These are phyloP conservation scores for Aspergillus sergii DNA, from an alignment of 2,329 filamentous ascomycete genomes.

Conservation along the genomic window DNA sequence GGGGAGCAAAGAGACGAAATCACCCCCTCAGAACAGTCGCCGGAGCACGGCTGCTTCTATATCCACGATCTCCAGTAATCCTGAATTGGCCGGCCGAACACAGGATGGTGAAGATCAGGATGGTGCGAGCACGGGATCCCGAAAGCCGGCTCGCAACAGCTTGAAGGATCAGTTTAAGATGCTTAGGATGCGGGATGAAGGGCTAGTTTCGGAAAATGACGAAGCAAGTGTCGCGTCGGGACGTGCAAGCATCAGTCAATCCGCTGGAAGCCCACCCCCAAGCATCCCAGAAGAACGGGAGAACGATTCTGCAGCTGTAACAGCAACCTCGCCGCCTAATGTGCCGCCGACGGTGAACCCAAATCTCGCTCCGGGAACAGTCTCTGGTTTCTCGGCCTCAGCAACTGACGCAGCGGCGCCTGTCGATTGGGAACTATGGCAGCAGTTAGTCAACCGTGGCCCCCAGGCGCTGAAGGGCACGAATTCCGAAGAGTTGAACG, in stretches of 20 bases:
- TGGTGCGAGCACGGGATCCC: slow-evolving; percentile 43
- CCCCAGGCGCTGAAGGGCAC: slow-evolving; percentile 84
- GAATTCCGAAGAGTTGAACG: slow-evolving; percentile 85
- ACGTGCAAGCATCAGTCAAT: slow-evolving; percentile 44
- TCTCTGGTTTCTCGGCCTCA: slow-evolving; percentile 74
- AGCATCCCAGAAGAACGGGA: slow-evolving; percentile 52
- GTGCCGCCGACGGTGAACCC: slow-evolving; percentile 68
- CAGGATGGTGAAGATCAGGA: slow-evolving; percentile 67
- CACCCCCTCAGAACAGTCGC: slow-evolving; percentile 53
- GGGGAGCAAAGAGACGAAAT: slow-evolving; percentile 57
- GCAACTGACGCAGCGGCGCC: slow-evolving; percentile 65
- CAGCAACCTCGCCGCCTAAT: slow-evolving; percentile 43
- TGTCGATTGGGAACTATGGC: slow-evolving; percentile 99
- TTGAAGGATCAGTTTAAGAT: slow-evolving; percentile 79
- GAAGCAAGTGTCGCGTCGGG: slow-evolving; percentile 54
- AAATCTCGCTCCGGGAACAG: slow-evolving; percentile 79
- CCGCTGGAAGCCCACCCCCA: slow-evolving; percentile 52
- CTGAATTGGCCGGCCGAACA: slow-evolving; percentile 75
- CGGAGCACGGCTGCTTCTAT: slow-evolving; percentile 81
- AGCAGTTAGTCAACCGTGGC: slow-evolving; percentile 91
- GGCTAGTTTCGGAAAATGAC: slow-evolving; percentile 60
- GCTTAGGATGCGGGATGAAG: slow-evolving; percentile 74
- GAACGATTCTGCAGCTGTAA: slow-evolving; percentile 34
- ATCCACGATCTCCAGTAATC: slow-evolving; percentile 76
- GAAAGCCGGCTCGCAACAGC: slow-evolving; percentile 60